Evolutionary conservation across 2,329 filamentous ascomycete species (phyloP).

Genomic region (Penicillium sp.): DNA sequence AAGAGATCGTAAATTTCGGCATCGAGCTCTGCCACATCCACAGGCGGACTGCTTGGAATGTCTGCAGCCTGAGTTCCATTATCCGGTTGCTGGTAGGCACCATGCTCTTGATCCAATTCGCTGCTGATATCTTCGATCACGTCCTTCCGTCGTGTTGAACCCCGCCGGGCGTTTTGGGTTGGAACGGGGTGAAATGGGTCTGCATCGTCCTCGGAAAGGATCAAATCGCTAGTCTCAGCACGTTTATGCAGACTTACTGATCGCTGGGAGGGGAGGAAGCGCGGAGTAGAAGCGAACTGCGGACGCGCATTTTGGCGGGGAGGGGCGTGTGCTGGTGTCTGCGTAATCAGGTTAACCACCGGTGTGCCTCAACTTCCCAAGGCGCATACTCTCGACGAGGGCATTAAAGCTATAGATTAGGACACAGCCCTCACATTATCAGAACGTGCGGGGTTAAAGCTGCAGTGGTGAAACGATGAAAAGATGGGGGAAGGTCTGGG

Average conservation of each 20-base stretch:
- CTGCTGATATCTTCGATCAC: conserved; percentile 36
- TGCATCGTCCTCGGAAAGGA: conserved; percentile 2
- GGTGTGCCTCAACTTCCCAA: no score
- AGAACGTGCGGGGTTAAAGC: not conserved
- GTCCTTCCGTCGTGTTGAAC: conserved; percentile 13
- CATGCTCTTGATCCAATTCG: conserved; percentile 15
- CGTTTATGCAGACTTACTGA: conserved; percentile 15
- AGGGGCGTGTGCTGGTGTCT: conserved; percentile 35
- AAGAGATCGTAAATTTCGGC: conserved; percentile 39
- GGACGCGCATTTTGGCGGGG: conserved; percentile 33
- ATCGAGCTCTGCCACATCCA: conserved; percentile 22
- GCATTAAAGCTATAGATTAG: conserved; percentile 20
- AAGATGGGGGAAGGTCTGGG: not conserved
- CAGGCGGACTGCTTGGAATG: conserved; percentile 26
- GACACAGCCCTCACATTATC: conserved; percentile 6
- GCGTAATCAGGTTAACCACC: conserved; percentile 10
- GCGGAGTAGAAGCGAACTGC: conserved; percentile 41
- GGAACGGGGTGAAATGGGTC: not conserved
- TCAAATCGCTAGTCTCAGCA: conserved; percentile 23
- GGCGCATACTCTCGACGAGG: conserved; percentile 20
- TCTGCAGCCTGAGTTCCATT: conserved; percentile 15
- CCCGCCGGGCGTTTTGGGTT: not conserved
- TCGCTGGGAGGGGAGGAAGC: conserved; percentile 37
- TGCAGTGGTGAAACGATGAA: not conserved
- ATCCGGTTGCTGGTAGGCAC: not conserved